These are phyloP conservation scores for Wallacemonas sp. DNA, from an alignment of 208 protist genomes.

Conservation along the genomic window DNA sequence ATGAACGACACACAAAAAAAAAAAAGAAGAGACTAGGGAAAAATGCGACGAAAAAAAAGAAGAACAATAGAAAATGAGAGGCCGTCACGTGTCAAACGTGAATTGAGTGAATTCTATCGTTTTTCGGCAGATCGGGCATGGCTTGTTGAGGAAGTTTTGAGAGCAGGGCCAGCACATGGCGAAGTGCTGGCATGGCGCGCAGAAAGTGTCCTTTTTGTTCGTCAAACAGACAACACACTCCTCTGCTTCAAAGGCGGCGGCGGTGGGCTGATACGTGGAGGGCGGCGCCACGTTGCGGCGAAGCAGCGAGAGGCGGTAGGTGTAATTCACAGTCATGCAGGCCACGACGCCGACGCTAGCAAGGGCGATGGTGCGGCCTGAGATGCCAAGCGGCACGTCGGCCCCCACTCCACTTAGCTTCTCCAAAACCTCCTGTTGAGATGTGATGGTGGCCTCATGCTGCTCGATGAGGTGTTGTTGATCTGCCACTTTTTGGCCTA, in stretches of 20 bases:
- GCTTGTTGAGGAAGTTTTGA: conserved; percentile 12
- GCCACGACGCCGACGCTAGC: conserved; percentile 22
- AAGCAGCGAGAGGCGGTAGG: conserved; percentile 5
- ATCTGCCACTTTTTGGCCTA: conserved; percentile 49
- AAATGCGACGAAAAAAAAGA: background rate
- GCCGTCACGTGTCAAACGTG: conserved; percentile 22
- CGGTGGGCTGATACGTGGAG: conserved; percentile 43
- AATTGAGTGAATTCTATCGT: conserved; percentile 50
- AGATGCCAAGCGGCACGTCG: background rate
- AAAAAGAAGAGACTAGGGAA: background rate
- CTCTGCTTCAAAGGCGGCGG: conserved; percentile 48
- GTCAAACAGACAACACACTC: conserved; percentile 70
- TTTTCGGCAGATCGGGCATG: conserved; percentile 54
- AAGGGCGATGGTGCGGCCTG: conserved; percentile 13
- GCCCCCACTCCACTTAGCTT: conserved; percentile 8
- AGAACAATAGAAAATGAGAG: background rate
- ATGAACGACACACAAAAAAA: background rate
- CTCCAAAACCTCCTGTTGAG: conserved; percentile 60
- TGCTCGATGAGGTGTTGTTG: conserved; percentile 65
- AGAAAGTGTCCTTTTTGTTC: conserved; percentile 68
- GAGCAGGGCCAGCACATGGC: conserved; percentile 74
- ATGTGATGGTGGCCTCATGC: conserved; percentile 57
- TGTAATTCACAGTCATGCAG: conserved; percentile 31
- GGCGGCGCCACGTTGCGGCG: conserved; percentile 33
- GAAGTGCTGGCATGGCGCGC: conserved; percentile 68